These are phyloP conservation scores for Tuber calosporum DNA, from an alignment of 495 filamentous ascomycete species.

Conservation along the genomic window DNA sequence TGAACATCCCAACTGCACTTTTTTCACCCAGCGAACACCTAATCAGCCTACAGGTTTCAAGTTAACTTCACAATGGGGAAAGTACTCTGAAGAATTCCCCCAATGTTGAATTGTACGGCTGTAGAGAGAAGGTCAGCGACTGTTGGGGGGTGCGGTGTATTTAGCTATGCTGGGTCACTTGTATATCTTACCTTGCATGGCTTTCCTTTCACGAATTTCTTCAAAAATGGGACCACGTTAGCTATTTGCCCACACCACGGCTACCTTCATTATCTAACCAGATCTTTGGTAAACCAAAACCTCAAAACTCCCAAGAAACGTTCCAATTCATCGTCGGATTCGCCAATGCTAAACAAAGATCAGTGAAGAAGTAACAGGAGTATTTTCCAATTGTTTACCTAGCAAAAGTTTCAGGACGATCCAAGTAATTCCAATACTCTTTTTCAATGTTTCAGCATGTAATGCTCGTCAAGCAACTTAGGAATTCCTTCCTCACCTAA, in stretches of 20 bases:
- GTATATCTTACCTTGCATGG: conserved; percentile 63
- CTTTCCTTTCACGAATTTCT: conserved; percentile 97
- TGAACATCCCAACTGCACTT: conserved; percentile 92
- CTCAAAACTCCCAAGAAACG: conserved; percentile 88
- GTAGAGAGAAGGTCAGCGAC: not conserved
- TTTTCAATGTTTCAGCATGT: conserved; percentile 2
- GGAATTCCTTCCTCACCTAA: conserved; percentile 52
- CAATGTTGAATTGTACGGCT: conserved; percentile 88
- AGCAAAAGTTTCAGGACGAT: conserved; percentile 88
- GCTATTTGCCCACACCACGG: not conserved
- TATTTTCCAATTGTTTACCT: conserved; percentile 46
- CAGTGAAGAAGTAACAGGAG: conserved; percentile 13
- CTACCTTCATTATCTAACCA: conserved; percentile 49
- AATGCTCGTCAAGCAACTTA: conserved; percentile 17
- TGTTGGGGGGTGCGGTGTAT: not conserved
- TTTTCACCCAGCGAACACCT: conserved; percentile 16
- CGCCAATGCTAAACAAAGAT: conserved; percentile 66
- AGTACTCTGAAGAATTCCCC: conserved; percentile 95
- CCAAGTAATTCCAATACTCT: conserved; percentile 99
- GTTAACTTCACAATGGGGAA: conserved; percentile 22
- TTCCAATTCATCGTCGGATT: conserved; percentile 80
- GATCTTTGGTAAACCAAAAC: conserved; percentile 98
- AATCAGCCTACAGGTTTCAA: conserved; percentile 19
- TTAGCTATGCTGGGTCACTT: not conserved
- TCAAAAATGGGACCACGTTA: conserved; percentile 7